Evolutionary conservation across 176 grass and related monocot genomes (phyloP), one percentile per base, ranked within the genome.

Genomic region (Leersia perrieri): DNA sequence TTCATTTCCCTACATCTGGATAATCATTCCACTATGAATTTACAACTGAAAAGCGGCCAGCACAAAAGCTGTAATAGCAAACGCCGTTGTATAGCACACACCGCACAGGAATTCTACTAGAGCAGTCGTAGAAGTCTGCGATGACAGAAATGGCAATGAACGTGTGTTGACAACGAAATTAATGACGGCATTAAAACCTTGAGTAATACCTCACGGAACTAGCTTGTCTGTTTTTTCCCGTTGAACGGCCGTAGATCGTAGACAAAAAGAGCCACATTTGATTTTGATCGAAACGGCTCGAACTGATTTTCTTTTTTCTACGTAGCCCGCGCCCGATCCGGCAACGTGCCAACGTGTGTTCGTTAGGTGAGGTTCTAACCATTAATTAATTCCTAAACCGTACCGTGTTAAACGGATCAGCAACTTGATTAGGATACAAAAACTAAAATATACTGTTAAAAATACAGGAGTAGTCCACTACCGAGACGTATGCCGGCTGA

Each of bases 291-390:
- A n/a, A 3, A 53, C 49, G 49, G 18, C 49, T 53, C 49, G 22
- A 53, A 22, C 22, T n/a, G 49, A 53, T 22, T 7, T n/a, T n/a
- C n/a, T n/a, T 53, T 45, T 4, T 51, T 20, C 4, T 51, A 20
- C 45, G 45, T 20, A 51, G 16, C 22, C 5, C 22, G 2, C 49
- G 36, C 1, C 39, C 39, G 7, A 11, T 33, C 5, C 12, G 28
- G 36, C 51, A 62, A 45, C 73, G 47, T 31, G 11, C 66, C 66
- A 85, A 78, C 74, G 66, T 23, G 55, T 72, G n/a, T 63, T 23
- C 53, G 53, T 58, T 58, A 58, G 49, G 49, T 53, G 11, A n/a
- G n/a, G n/a, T n/a, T n/a, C n/a, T 11, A 75, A 20, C 49, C 27
- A 14, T 39, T 35, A 13, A 45, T 62, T 63, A 70, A 78, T 33